Base-by-base conservation (phyloP, 495 filamentous ascomycete species). In the Annulohypoxylon moriforme region DNA sequence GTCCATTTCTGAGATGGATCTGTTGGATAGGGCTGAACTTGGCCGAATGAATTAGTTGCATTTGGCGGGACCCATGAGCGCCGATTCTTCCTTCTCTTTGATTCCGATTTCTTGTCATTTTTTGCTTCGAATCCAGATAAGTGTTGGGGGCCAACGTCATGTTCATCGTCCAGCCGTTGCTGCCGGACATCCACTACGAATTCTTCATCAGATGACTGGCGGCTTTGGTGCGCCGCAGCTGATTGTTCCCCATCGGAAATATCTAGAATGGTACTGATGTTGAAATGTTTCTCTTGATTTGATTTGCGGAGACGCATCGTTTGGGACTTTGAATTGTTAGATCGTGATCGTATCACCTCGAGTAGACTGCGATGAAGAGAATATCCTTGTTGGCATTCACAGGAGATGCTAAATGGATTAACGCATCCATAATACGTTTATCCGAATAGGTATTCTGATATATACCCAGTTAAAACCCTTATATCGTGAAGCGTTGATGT, bases 1-100 rank as follows among this genome's bases (percentile, higher is more conserved):
- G 82, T 83, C 76, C 76, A 78, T 73, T 80, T 83, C 31, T 78
- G 76, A 24, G 81, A 76, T 2, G 80, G 78, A 65, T 85, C 83
- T 7, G 79, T 78, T 2, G 83, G 83, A 50, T 85, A 85, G 7
- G 74, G 74, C 9, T 79, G 77, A 24, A 84, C 81, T 66, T 83
- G 76, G 64, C 78, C 67, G 31, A 77, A 78, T 38, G 65, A 33
- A 42, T 77, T 76, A 33, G 69, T 71, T 27, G 68, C 53, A 56
- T 74, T 61, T 36, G 64, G 63, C 64, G 69, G n/a, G 5, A 8
- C 18, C 73, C 58, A 60, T 38, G 58, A 13, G 18, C 47, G 69
- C 24, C 64, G 56, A 53, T 71, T 65, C 44, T 53, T 60, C 67
- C 61, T 61, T 24, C 57, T 67, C 38, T 14, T 57, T 5, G 59